Conservation (phyloP, 192 early-diverging fungal species). For the Lunasporangiospora selenospora region DNA sequence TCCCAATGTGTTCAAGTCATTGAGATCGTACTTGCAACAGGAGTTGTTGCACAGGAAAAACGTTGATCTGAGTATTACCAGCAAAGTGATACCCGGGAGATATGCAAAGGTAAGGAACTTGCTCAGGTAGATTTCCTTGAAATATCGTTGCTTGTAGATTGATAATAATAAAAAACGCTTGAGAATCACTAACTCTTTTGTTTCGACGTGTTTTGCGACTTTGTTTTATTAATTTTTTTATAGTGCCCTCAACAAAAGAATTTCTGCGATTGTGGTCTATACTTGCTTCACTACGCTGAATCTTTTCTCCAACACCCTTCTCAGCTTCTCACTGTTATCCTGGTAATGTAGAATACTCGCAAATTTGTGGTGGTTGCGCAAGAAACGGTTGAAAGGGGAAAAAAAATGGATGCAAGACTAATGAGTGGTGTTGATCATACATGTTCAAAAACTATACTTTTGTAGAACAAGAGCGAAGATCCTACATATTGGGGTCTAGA, state of each 20-base stretch:
- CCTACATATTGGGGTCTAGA: conserved; percentile 9
- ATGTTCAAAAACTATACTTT: too few species aligned
- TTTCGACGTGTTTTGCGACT: neutral
- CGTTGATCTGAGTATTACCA: conserved; percentile 22
- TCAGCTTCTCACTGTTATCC: conserved; percentile 44
- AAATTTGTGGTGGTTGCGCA: too few species aligned
- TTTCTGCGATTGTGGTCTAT: conserved; percentile 89
- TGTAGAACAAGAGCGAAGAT: conserved; percentile 20
- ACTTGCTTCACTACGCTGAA: conserved; percentile 82
- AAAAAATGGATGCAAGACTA: too few species aligned
- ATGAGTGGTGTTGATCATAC: too few species aligned
- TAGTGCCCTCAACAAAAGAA: conserved; percentile 79
- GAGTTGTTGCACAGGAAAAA: conserved; percentile 53
- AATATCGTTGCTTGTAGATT: too few species aligned
- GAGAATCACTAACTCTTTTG: neutral
- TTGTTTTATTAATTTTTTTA: conserved; percentile 5
- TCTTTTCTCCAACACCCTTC: conserved; percentile 61
- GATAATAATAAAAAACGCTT: too few species aligned
- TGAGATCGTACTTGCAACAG: conserved; percentile 47
- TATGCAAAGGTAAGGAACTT: conserved; percentile 72
- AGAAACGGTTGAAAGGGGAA: too few species aligned
- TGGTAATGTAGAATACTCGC: too few species aligned
- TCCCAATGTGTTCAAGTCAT: conserved; percentile 38
- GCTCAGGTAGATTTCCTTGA: too few species aligned
- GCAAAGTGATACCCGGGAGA: conserved; percentile 38